Evolutionary conservation across 495 filamentous ascomycete genomes (phyloP), one percentile per base, ranked within the genome.

Genomic region (Eremomyces bilateralis): DNA sequence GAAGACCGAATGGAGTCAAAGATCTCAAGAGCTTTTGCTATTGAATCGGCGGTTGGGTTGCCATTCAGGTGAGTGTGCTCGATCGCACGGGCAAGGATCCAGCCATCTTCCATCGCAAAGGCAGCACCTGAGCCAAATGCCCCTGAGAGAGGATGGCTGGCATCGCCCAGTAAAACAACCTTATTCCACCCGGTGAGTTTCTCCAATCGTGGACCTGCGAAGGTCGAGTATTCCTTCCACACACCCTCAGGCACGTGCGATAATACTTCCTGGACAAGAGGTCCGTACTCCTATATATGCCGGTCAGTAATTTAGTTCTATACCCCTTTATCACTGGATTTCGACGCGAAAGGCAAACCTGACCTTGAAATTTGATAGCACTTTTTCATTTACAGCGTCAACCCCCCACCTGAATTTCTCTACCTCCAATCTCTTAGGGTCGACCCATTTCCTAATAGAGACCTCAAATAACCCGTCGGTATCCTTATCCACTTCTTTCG

Each of bases 91-190:
- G 58, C 59, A 19, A 65, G 45, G 22, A 60, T 54, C 53, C 54
- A 65, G 11, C 53, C 56, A 43, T 65, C 62, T 38, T 64, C 57
- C 48, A 65, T 54, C 0, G 62, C 61, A 35, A 65, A 65, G 4
- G 56, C 57, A 1, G 62, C 59, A 0, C 62, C 62, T 1, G 62
- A 62, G 0, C 62, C 62, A 42, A 61, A 60, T 2, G 52, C 54
- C 33, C 62, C 62, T 0, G 59, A 56, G 1, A 61, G 48, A 2
- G 62, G 56, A 47, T 65, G 62, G 18, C 54, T 58, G 4, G 62
- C 52, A 39, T 65, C 62, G 1, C 62, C 62, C 8, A 65, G 53
- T 1, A 65, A 50, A 1, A 53, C 61, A 16, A 63, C 36, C 37
- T 62, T 62, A 21, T 53, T 47, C 57, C 58, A 63, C 1, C 46